Base-by-base conservation (phyloP, 2,329 filamentous ascomycete species). In the Ceratocystis ficicola region DNA sequence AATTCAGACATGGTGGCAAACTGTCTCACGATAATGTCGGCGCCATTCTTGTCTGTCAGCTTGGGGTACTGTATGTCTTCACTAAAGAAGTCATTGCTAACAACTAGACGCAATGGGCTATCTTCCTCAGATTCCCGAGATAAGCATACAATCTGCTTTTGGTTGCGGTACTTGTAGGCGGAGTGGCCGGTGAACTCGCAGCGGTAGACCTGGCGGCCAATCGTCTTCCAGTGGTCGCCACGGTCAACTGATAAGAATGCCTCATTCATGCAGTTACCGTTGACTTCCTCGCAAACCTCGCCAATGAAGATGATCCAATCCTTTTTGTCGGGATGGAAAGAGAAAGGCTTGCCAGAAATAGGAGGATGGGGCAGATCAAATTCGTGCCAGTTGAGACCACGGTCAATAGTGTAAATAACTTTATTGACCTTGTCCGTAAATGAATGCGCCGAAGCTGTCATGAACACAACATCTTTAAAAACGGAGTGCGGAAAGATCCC, bases 1-100 rank as follows among this genome's bases (percentile, higher is more conserved):
- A 96, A 99, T 73, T 99, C 94, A 48, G 88, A 87, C 93, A 96
- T 97, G 4, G 88, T 95, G 1, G 91, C 93, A 75, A 95, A 97
- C 70, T 88, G 87, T 70, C 87, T 84, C 52, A 96, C 88, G 1
- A 73, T 71, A 28, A 72, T 73, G 67, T 91, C 82, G 1, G 74
- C 72, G 36, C 72, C 73, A 68, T 92, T 82, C 28, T 83, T 80
- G 73, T 88, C 85, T 67, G 84, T 80, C 25, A 84, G 78, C 15
- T 78, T 77, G 4, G 69, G 69, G 50, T 68, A 68, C 25, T 48
- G 61, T 8, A 70, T 63, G 69, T 84, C 80, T 64, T 86, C 81
- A 12, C 78, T 77, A 72, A 95, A 95, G 76, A 87, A 90, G 71
- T 95, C 86, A 55, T 89, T 81, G 74, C 88, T 96, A 50, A 88